Evolutionary conservation across 2,329 filamentous ascomycete genomes (phyloP), one percentile per base, ranked within the genome.

Genomic region (Sclerotinia nivalis): DNA sequence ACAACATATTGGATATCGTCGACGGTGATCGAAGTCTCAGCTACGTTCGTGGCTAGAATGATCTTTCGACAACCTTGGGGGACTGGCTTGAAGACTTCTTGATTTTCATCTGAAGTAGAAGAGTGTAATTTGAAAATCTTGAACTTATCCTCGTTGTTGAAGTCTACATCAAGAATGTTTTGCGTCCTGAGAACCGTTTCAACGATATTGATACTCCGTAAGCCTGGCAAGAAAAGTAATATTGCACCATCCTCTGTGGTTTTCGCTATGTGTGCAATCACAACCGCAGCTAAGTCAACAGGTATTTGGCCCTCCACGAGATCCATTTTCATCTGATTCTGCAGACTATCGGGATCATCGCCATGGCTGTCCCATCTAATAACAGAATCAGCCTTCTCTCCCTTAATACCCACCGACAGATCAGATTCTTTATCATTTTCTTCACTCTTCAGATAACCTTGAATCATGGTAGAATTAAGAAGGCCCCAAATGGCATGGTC

Each of bases 1-100:
- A 99, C 93, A 64, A 98, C 96, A 6, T 93, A 93, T 4, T 97
- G 91, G 62, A 98, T 91, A 77, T 98, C 96, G 76, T 97, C 93
- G 70, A 99, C 98, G 0, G 96, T 98, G 78, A 98, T 97, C 4
- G 95, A 98, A 0, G 96, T 98, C 80, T 99, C 96, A 3, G 96
- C 96, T 8, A 98, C 94, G 76, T 98, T 98, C 68, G 96, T 98
- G 1, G 95, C 92, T 7, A 95, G 92, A 54, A 98, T 93, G 20
- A 98, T 88, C 80, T 98, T 99, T 56, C 96, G 87, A 80, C 92
- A 93, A 0, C 93, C 93, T 1, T 82, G 80, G 0, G 93, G 93
- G 7, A 94, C 81, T 8, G 84, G 83, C 37, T 87, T 84, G 78
- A 98, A 98, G 0, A 97, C 94, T 70, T 91, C 90, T 79, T 97